Percentiles rank a stretch among this genome's conserved stretches.
phyloP scores from a whole-genome alignment of 495 filamentous ascomycete genomes.

The Penicillium longicatenatum region DNA sequence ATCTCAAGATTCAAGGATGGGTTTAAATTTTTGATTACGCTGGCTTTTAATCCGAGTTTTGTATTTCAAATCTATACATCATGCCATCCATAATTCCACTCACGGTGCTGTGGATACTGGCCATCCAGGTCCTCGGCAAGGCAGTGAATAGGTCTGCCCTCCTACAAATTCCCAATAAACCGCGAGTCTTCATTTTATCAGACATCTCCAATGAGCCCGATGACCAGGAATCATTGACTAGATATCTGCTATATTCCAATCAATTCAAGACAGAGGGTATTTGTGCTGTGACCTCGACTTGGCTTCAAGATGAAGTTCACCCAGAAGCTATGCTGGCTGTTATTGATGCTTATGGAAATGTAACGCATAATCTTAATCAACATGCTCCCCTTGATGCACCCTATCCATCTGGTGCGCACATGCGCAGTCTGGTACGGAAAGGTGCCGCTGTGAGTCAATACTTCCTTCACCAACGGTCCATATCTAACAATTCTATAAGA shows the following conservation, averaged over 20 bases:
- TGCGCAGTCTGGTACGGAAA: conserved; percentile 29
- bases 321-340: conserved; percentile 17
- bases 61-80: not conserved
- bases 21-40: not conserved
- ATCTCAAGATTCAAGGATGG: not conserved
- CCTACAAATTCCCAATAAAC: conserved; percentile 18
- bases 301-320: conserved; percentile 17
- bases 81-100: conserved; percentile 1
- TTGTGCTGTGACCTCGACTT: conserved; percentile 22
- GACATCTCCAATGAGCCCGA: conserved; percentile 38
- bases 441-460: conserved; percentile 22
- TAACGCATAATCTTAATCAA: conserved; percentile 25
- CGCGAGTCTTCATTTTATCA: conserved; percentile 22
- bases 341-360: conserved; percentile 20
- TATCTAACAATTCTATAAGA: conserved; percentile 15
- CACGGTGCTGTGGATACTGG: conserved; percentile 13
- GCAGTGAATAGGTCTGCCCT: conserved; percentile 11
- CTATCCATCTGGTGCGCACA: conserved; percentile 33
- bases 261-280: conserved; percentile 30
- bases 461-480: not conserved
- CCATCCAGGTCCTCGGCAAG: conserved; percentile 8
- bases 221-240: conserved; percentile 30
- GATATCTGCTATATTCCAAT: conserved; percentile 30
- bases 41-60: not conserved
- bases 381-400: conserved; percentile 34